These are phyloP conservation scores for Podospora tetraspora DNA, from an alignment of 495 filamentous ascomycete genomes.

Conservation along the genomic window DNA sequence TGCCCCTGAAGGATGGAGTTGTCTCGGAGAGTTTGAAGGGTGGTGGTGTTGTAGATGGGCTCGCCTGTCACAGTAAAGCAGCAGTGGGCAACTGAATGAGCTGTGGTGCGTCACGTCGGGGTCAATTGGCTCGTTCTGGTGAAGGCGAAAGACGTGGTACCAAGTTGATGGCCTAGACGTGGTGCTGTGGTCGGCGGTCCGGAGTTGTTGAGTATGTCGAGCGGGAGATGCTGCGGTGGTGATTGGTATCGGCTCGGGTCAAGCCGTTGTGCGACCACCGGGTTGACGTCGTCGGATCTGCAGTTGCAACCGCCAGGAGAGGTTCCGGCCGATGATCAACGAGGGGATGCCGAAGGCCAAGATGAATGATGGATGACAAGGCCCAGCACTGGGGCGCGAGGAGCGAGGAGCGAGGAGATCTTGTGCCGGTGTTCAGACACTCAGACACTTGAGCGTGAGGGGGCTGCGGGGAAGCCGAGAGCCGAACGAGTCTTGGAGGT, in stretches of 20 bases:
- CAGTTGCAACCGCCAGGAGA: conserved; percentile 6
- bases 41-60: neutral
- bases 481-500: neutral
- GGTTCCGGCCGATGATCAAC: conserved; percentile 9
- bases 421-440: neutral
- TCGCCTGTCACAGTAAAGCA: neutral
- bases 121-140: neutral
- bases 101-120: neutral
- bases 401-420: neutral
- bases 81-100: neutral
- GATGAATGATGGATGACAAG: neutral
- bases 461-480: conserved; percentile 4
- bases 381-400: neutral
- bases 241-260: conserved; percentile 12
- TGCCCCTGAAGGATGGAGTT: conserved; percentile 1
- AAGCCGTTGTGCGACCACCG: conserved; percentile 15
- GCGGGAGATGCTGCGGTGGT: conserved; percentile 6
- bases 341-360: neutral
- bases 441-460: neutral
- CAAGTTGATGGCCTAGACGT: conserved; percentile 3
- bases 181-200: neutral
- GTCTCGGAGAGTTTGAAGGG: conserved; percentile 5
- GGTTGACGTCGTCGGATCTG: conserved; percentile 11
- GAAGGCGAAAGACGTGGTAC: neutral
- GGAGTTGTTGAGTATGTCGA: conserved; percentile 2